Evolutionary conservation across 164 flowering plant genomes (phyloP).

Genomic region (Pachysandra terminalis): DNA sequence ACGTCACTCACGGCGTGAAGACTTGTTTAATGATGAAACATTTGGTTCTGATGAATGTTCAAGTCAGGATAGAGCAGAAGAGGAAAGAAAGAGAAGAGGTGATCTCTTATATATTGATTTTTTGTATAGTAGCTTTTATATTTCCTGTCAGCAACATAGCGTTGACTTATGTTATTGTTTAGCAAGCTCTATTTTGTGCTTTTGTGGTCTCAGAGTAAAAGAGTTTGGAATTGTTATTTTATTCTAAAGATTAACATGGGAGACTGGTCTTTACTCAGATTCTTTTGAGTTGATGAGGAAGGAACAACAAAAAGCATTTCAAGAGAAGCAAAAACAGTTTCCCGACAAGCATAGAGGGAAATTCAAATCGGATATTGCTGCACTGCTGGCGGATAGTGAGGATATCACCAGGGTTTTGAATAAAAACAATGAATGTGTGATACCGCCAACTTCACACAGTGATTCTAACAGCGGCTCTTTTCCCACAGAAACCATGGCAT

Average conservation of each 20-base stretch:
- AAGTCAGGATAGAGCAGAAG: constrained; percentile 89
- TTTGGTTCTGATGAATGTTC: constrained; percentile 84
- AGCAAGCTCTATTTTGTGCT: neutral
- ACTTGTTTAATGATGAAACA: constrained; percentile 80
- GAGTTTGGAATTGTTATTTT: neutral
- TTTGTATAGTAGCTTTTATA: neutral
- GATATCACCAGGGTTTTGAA: constrained; percentile 32
- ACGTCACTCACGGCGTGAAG: constrained; percentile 72
- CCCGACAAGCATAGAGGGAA: constrained; percentile 42
- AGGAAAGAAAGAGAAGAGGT: constrained; percentile 97
- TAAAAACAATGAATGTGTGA: constrained; percentile 22
- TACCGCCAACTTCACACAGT: constrained; percentile 21
- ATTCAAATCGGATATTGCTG: constrained; percentile 29
- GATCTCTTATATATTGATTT: constrained; percentile 10
- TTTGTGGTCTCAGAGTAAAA: neutral
- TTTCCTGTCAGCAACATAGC: neutral
- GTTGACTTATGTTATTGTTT: constrained; percentile 3
- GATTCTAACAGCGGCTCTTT: constrained; percentile 42
- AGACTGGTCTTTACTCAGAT: constrained; percentile 37
- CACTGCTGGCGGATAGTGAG: constrained; percentile 39
- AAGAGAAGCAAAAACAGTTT: constrained; percentile 56
- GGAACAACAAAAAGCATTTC: constrained; percentile 70
- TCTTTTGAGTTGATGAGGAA: constrained; percentile 93
- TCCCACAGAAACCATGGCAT: constrained; percentile 40
- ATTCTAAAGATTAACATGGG: neutral